Conservation (phyloP, 495 filamentous ascomycete genomes). For the Hypomontagnella monticulosa region DNA sequence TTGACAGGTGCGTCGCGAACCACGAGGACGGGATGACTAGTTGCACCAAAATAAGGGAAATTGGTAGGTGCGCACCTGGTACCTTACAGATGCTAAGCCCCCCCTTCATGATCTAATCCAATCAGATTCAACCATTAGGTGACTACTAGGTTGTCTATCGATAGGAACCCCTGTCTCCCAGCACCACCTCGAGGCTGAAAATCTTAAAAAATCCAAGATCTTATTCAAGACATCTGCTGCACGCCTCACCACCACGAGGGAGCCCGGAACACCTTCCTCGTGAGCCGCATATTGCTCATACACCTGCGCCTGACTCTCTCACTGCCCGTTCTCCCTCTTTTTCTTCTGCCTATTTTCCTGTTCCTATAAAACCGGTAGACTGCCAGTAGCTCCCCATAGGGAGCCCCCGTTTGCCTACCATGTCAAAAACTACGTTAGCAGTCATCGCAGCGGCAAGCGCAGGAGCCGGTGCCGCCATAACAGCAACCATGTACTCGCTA, state of each 20-base stretch:
- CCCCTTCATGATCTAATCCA: slow-evolving; percentile 1
- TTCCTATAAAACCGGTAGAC: slow-evolving; percentile 41
- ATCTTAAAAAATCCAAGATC: background rate
- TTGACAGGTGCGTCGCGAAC: slow-evolving; percentile 28
- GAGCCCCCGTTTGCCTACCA: slow-evolving; percentile 47
- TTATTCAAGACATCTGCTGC: slow-evolving; percentile 38
- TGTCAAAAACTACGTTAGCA: slow-evolving; percentile 89
- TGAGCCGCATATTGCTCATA: slow-evolving; percentile 46
- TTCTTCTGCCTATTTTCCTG: background rate
- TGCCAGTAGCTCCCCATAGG: slow-evolving; percentile 14
- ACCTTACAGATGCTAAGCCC: slow-evolving; percentile 26
- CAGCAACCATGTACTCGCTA: slow-evolving; percentile 75
- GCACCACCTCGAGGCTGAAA: slow-evolving; percentile 38
- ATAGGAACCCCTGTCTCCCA: slow-evolving; percentile 7
- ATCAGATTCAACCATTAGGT: background rate
- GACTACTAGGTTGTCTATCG: slow-evolving; percentile 8
- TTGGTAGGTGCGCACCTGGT: slow-evolving; percentile 26
- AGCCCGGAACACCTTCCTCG: slow-evolving; percentile 34
- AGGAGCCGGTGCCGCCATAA: slow-evolving; percentile 85
- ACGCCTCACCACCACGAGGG: slow-evolving; percentile 46
- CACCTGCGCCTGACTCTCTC: slow-evolving; percentile 37
- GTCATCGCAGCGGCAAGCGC: slow-evolving; percentile 90
- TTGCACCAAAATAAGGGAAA: slow-evolving; percentile 15
- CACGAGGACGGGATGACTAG: slow-evolving; percentile 35
- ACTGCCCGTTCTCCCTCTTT: slow-evolving; percentile 20